These are phyloP conservation scores for Leccinum uliginosum DNA, from an alignment of 768 basidiomycete species.

Conservation along the genomic window DNA sequence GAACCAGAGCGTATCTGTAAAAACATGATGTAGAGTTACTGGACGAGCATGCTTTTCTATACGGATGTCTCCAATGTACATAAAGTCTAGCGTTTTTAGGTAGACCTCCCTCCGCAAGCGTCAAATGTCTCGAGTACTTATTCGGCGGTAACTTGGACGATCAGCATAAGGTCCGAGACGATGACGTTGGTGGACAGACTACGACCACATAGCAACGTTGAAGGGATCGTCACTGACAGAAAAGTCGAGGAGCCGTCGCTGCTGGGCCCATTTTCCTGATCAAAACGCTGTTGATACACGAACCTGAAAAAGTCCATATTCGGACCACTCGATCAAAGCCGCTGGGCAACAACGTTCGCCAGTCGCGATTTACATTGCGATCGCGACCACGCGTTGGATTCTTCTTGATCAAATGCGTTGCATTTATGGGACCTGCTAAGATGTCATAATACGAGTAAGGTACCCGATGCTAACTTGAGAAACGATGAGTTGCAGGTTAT, in stretches of 20 bases:
- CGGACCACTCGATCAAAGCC: constrained; percentile 29
- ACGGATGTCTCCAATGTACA: not conserved
- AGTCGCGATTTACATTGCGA: constrained; percentile 62
- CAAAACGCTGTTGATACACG: not conserved
- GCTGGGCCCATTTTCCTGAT: not conserved
- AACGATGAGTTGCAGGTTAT: constrained; percentile 56
- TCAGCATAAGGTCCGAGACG: constrained; percentile 2
- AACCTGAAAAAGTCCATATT: not conserved
- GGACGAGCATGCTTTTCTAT: not conserved
- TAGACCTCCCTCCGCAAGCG: not conserved
- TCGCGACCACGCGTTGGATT: constrained; percentile 59
- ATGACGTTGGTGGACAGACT: constrained; percentile 2
- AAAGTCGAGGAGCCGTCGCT: not conserved
- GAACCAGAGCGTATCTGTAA: not conserved
- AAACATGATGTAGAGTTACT: not conserved
- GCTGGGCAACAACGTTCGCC: constrained; percentile 53
- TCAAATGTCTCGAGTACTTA: constrained; percentile 2
- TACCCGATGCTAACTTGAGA: constrained; percentile 36
- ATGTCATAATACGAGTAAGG: not conserved
- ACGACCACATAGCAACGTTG: not conserved
- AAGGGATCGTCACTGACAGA: not conserved
- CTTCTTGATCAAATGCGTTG: constrained; percentile 50
- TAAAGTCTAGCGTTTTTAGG: not conserved
- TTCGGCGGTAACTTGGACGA: not conserved
- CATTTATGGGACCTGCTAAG: constrained; percentile 58